Evolutionary conservation across 345 rosid species (phyloP).

Genomic region (Dovyalis caffra): DNA sequence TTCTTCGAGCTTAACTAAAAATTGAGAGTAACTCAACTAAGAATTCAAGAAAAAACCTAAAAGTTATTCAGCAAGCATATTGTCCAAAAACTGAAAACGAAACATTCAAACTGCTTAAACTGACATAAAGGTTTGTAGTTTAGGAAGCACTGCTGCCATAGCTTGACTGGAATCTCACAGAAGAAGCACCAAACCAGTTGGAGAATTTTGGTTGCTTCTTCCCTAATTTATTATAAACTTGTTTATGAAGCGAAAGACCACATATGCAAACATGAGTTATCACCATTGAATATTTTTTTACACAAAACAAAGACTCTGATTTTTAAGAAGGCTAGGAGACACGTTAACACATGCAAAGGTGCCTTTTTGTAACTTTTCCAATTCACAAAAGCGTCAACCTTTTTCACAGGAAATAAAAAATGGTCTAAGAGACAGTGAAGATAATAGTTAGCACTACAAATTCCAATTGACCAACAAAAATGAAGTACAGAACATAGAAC

Average conservation of each 20-base stretch:
- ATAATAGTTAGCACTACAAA: background rate
- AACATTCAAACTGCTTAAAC: background rate
- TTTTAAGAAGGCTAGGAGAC: no score
- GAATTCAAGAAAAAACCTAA: background rate
- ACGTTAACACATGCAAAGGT: no score
- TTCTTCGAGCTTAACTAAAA: background rate
- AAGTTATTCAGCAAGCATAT: constrained; percentile 8
- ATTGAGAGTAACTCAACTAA: background rate
- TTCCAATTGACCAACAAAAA: background rate
- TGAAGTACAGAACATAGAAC: background rate
- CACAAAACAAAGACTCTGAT: background rate
- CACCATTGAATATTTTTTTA: background rate
- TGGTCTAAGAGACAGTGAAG: background rate
- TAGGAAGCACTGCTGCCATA: no score
- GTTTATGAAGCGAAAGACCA: background rate
- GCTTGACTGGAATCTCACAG: no score
- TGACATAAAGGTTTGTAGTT: no score
- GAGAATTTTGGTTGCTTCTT: background rate
- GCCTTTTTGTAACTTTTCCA: no score
- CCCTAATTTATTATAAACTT: background rate
- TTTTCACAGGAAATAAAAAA: background rate
- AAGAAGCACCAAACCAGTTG: background rate
- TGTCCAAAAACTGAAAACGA: background rate
- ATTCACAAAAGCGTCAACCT: background rate
- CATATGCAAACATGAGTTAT: background rate